Evolutionary conservation across 441 rosid species (phyloP).

Genomic region (Isatis lusitanica): DNA sequence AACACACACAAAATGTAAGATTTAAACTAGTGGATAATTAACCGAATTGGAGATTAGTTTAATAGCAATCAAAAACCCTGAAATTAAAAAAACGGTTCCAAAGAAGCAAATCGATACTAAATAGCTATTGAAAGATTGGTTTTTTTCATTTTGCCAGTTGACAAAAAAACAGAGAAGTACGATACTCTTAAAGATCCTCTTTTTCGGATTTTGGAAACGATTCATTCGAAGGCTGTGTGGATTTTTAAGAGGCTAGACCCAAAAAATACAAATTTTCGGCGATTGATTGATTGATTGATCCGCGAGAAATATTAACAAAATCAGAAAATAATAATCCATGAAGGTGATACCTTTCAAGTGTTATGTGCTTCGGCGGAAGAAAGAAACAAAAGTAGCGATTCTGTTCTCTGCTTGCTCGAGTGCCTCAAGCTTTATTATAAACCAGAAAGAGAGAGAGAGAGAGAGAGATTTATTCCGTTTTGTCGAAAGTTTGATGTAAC

Average conservation of each 20-base stretch:
- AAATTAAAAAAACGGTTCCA: not conserved
- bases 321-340: not conserved
- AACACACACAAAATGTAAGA: slow-evolving; percentile 4
- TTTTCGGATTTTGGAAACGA: not conserved
- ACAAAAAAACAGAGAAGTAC: slow-evolving; percentile 3
- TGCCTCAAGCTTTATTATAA: not conserved
- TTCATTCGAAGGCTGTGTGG: not conserved
- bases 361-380: slow-evolving; percentile 13
- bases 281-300: not conserved
- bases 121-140: not conserved
- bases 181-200: not conserved
- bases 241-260: no score
- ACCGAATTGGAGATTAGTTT: not conserved
- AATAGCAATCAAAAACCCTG: not conserved
- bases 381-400: not conserved
- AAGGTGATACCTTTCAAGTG: slow-evolving; percentile 31
- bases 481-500: no score
- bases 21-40: not conserved
- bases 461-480: not conserved
- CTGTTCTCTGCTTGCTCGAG: slow-evolving; percentile 16
- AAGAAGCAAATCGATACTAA: not conserved
- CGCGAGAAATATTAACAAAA: not conserved
- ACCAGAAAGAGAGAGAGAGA: not conserved
- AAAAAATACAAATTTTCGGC: no score
- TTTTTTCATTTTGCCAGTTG: not conserved